Evolutionary conservation across 257 asterid genomes (phyloP).

Genomic region (Petunia secreta): DNA sequence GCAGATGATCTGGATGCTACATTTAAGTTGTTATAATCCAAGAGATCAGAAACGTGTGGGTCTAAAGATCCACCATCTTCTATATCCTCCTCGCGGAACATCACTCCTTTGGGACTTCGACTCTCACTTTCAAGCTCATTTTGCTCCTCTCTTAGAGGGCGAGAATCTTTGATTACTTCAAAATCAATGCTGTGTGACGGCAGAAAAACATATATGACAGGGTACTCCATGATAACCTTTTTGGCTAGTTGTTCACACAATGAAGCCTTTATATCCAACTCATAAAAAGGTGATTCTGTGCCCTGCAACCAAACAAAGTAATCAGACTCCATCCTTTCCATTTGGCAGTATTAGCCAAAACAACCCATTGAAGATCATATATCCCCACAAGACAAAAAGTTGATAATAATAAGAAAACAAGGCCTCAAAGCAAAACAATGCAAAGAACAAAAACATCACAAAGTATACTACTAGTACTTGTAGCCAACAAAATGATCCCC

Average conservation of each 20-base stretch:
- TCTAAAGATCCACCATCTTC: slow-evolving; percentile 45
- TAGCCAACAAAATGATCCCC: neutral
- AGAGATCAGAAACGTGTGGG: slow-evolving; percentile 55
- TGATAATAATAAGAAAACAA: neutral
- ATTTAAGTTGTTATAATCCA: slow-evolving; percentile 19
- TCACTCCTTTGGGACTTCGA: slow-evolving; percentile 54
- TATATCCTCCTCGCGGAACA: slow-evolving; percentile 68
- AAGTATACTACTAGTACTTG: neutral
- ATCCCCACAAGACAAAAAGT: neutral
- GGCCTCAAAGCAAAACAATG: neutral
- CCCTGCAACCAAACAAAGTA: slow-evolving; percentile 53
- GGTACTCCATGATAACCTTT: slow-evolving; percentile 69
- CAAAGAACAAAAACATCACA: neutral
- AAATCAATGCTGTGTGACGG: slow-evolving; percentile 72
- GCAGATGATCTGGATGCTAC: neutral
- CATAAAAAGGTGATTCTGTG: slow-evolving; percentile 52
- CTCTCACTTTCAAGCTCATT: slow-evolving; percentile 40
- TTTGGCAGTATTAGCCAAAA: neutral
- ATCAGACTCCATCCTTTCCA: neutral
- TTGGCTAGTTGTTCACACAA: slow-evolving; percentile 65
- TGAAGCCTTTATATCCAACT: slow-evolving; percentile 55
- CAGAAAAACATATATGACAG: slow-evolving; percentile 71
- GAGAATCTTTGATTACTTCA: slow-evolving; percentile 46
- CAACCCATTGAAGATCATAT: neutral
- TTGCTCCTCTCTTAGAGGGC: slow-evolving; percentile 35